These are phyloP conservation scores for Fusarium sambucinum DNA, from an alignment of 2,329 filamentous ascomycete species.

Conservation along the genomic window DNA sequence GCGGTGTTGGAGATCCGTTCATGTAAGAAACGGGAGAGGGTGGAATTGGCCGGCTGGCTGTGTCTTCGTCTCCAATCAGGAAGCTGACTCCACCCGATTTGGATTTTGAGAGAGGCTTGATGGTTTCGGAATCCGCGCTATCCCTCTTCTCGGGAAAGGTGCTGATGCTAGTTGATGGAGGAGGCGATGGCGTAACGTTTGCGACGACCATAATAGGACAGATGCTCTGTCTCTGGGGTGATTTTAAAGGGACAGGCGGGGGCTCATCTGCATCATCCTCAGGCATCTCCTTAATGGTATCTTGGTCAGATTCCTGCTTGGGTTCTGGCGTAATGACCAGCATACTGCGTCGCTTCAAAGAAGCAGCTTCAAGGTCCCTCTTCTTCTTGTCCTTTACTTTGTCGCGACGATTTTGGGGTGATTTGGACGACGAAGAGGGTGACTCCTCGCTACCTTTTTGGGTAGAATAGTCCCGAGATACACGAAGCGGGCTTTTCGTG, in stretches of 20 bases:
- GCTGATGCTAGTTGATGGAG: constrained; percentile 9
- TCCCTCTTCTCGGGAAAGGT: background rate
- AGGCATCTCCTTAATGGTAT: constrained; percentile 1
- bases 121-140: background rate
- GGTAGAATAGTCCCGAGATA: constrained; percentile 2
- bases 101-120: constrained; percentile 9
- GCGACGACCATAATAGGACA: constrained; percentile 57
- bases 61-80: background rate
- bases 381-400: constrained; percentile 57
- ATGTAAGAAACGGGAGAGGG: constrained; percentile 24
- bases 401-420: constrained; percentile 52
- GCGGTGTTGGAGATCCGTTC: constrained; percentile 49
- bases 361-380: constrained; percentile 55
- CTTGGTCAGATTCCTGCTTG: constrained; percentile 4
- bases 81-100: constrained; percentile 3
- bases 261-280: constrained; percentile 20
- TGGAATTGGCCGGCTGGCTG: constrained; percentile 17
- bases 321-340: constrained; percentile 8
- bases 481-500: constrained; percentile 41
- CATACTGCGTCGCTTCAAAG: constrained; percentile 40
- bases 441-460: constrained; percentile 8
- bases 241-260: constrained; percentile 32
- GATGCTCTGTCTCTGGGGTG: constrained; percentile 45
- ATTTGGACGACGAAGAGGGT: constrained; percentile 37
- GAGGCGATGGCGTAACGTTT: constrained; percentile 52